These are phyloP conservation scores for Trichophyton benhamiae DNA, from an alignment of 2,329 filamentous ascomycete genomes.

Conservation along the genomic window DNA sequence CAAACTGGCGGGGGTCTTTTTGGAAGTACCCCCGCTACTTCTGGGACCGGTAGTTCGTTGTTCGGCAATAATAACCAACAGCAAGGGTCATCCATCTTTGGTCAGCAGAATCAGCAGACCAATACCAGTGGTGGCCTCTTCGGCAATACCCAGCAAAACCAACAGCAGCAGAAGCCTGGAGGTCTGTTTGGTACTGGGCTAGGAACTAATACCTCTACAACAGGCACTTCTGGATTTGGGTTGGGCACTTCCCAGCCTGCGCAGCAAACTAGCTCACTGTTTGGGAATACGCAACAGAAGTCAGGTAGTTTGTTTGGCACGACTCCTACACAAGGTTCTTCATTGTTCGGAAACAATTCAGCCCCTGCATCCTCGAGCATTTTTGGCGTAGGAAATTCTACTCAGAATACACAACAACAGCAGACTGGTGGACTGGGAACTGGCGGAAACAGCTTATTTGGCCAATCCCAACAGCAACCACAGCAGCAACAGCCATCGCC, in stretches of 20 bases:
- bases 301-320: slow-evolving; percentile 44
- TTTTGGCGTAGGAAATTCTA: slow-evolving; percentile 10
- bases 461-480: slow-evolving; percentile 26
- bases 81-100: slow-evolving; percentile 26
- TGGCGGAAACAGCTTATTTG: slow-evolving; percentile 36
- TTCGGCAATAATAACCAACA: slow-evolving; percentile 32
- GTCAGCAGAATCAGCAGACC: slow-evolving; percentile 29
- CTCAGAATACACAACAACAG: slow-evolving; percentile 26
- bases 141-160: slow-evolving; percentile 29
- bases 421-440: slow-evolving; percentile 33
- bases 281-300: slow-evolving; percentile 24
- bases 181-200: slow-evolving; percentile 9
- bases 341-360: slow-evolving; percentile 18
- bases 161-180: slow-evolving; percentile 16
- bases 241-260: slow-evolving; percentile 19
- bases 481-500: slow-evolving; percentile 39
- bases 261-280: slow-evolving; percentile 26
- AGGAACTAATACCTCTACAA: slow-evolving; percentile 9
- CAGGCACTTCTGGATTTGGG: slow-evolving; percentile 9
- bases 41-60: slow-evolving; percentile 15
- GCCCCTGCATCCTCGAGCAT: slow-evolving; percentile 17
- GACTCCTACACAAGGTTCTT: slow-evolving; percentile 20
- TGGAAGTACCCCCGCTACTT: slow-evolving; percentile 26
- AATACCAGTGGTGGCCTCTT: slow-evolving; percentile 27
- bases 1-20: slow-evolving; percentile 29